Conservation (phyloP, 2,329 filamentous ascomycete species). For the Trichothecium sympodiale region DNA sequence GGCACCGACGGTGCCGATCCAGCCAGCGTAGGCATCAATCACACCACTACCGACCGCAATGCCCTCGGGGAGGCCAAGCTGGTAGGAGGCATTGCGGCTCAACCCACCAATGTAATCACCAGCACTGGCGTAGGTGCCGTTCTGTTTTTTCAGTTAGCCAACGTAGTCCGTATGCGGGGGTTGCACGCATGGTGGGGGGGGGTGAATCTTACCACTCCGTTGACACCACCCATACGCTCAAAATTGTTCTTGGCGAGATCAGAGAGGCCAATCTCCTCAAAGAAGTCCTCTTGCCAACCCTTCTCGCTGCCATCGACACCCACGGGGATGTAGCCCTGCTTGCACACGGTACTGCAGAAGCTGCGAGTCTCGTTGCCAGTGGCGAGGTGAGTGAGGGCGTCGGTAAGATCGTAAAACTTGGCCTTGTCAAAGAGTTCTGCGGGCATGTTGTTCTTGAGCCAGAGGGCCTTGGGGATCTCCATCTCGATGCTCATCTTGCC, state of each 20-base stretch:
- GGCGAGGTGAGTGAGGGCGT: conserved; percentile 87
- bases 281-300: conserved; percentile 96
- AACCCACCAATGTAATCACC: conserved; percentile 82
- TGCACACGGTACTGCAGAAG: conserved; percentile 94
- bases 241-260: conserved; percentile 81
- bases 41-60: conserved; percentile 93
- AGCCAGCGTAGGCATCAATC: conserved; percentile 96
- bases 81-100: conserved; percentile 68
- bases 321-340: conserved; percentile 94
- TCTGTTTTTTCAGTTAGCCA: conserved; percentile 44
- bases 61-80: conserved; percentile 75
- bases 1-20: conserved; percentile 97
- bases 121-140: conserved; percentile 80
- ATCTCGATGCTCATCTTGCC: conserved; percentile 99
- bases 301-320: conserved; percentile 95
- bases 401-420: conserved; percentile 93
- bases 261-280: conserved; percentile 72
- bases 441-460: conserved; percentile 98
- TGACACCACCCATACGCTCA: conserved; percentile 84
- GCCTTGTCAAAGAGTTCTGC: conserved; percentile 79
- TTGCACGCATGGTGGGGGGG: conserved; percentile 5
- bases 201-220: conserved; percentile 75
- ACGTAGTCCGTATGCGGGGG: not conserved
- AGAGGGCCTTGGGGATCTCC: conserved; percentile 97
- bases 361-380: conserved; percentile 86